These are phyloP conservation scores for Aristolochia contorta DNA, from an alignment of 164 flowering plant genomes.

Conservation along the genomic window DNA sequence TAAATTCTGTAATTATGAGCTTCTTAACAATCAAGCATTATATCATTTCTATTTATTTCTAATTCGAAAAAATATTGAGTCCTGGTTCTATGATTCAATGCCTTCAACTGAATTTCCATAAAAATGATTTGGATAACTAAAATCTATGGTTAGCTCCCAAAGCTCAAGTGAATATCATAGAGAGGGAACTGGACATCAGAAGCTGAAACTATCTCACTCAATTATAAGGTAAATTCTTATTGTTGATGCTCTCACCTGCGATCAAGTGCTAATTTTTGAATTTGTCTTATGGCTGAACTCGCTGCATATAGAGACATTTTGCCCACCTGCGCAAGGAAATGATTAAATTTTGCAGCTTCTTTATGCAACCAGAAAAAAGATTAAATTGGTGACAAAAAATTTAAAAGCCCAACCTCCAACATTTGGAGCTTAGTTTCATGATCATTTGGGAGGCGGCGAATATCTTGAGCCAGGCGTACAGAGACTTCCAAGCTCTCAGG, in stretches of 20 bases:
- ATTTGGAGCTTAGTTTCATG: slow-evolving; percentile 76
- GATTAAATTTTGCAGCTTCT: neutral
- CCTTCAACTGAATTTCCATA: too few species aligned
- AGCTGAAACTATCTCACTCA: neutral
- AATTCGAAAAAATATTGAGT: too few species aligned
- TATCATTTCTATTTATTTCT: too few species aligned
- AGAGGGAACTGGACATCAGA: neutral
- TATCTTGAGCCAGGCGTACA: slow-evolving; percentile 58
- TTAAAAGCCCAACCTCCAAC: slow-evolving; percentile 52
- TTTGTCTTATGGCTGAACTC: slow-evolving; percentile 88
- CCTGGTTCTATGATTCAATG: too few species aligned
- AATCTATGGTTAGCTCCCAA: too few species aligned
- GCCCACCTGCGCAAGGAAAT: slow-evolving; percentile 59
- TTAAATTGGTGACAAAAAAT: neutral
- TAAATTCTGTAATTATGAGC: too few species aligned
- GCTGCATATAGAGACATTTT: slow-evolving; percentile 92
- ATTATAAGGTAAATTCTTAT: neutral
- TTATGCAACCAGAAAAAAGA: neutral
- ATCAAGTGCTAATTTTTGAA: slow-evolving; percentile 86
- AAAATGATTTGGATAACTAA: too few species aligned
- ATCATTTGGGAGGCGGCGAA: slow-evolving; percentile 77
- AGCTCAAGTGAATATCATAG: neutral
- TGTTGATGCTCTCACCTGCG: slow-evolving; percentile 48
- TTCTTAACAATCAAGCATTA: too few species aligned
- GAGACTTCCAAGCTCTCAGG: slow-evolving; percentile 86